Evolutionary conservation across 768 basidiomycete genomes (phyloP).

Genomic region (Tulasnella calospora): DNA sequence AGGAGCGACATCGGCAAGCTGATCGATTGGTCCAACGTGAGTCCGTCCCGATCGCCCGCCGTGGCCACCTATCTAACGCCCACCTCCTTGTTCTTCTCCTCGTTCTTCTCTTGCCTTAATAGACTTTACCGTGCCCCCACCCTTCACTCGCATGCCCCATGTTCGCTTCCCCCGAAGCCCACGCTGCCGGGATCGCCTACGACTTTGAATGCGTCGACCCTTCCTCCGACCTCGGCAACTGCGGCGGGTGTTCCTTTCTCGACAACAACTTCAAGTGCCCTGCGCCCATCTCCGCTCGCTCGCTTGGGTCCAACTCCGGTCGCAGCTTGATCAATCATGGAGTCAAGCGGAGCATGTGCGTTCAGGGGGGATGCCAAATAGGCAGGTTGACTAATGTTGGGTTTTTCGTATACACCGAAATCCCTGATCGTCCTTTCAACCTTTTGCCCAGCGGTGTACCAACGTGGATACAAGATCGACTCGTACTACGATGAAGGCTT

Average conservation of each 20-base stretch:
- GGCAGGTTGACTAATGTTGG: too few species aligned
- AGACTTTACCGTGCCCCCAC: neutral
- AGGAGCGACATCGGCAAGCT: neutral
- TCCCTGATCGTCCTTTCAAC: neutral
- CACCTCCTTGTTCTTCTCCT: too few species aligned
- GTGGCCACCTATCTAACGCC: too few species aligned
- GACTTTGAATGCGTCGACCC: slow-evolving; percentile 5
- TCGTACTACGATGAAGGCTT: neutral
- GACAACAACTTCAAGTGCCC: neutral
- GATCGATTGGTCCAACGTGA: neutral
- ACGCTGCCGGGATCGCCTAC: neutral
- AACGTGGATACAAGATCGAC: neutral
- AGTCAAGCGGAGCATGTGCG: neutral
- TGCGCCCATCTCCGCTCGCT: neutral
- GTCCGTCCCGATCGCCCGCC: neutral
- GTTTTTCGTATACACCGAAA: too few species aligned
- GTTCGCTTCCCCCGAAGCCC: neutral
- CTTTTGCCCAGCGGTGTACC: neutral
- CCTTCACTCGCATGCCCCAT: neutral
- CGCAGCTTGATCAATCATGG: neutral
- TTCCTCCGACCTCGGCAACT: neutral
- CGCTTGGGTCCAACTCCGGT: neutral
- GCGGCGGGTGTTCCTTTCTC: neutral
- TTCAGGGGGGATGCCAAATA: neutral
- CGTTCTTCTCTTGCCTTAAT: too few species aligned